These are phyloP conservation scores for Apophysomyces trapeziformis DNA, from an alignment of 371 early-diverging fungal genomes.

Conservation along the genomic window DNA sequence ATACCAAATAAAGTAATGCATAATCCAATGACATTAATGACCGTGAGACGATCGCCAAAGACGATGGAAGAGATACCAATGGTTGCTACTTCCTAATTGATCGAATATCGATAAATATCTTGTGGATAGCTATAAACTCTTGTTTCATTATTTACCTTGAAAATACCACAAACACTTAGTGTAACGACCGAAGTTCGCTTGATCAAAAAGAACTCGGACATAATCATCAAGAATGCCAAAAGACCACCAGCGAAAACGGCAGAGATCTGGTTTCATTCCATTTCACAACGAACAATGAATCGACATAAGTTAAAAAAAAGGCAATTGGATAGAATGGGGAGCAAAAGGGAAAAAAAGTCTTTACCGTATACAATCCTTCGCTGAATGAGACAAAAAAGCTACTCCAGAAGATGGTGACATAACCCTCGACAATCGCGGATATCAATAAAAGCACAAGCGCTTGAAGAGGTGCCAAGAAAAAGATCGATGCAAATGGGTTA, in stretches of 20 bases:
- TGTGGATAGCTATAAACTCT: not conserved
- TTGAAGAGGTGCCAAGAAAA: constrained; percentile 77
- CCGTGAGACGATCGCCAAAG: constrained; percentile 76
- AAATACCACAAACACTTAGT: constrained; percentile 90
- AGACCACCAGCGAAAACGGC: constrained; percentile 70
- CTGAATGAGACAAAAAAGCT: constrained; percentile 48
- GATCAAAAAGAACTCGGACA: constrained; percentile 87
- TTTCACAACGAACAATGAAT: too few species aligned
- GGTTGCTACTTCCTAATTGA: constrained; percentile 69
- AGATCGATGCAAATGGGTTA: constrained; percentile 84
- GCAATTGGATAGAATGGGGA: too few species aligned
- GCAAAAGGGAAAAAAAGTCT: not conserved
- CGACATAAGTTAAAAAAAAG: too few species aligned
- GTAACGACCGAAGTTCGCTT: constrained; percentile 88
- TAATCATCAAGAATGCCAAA: constrained; percentile 88
- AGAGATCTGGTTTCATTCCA: constrained; percentile 20
- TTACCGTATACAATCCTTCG: constrained; percentile 48
- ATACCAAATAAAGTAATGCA: constrained; percentile 76
- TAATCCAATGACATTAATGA: constrained; percentile 71
- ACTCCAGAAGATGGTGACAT: constrained; percentile 55
- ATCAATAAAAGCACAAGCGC: constrained; percentile 65
- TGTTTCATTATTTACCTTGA: constrained; percentile 57
- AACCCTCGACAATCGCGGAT: constrained; percentile 68
- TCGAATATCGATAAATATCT: not conserved
- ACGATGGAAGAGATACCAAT: constrained; percentile 66